Evolutionary conservation across 1,284 basidiomycete species (phyloP).

Genomic region (Rhodotorula sp.): DNA sequence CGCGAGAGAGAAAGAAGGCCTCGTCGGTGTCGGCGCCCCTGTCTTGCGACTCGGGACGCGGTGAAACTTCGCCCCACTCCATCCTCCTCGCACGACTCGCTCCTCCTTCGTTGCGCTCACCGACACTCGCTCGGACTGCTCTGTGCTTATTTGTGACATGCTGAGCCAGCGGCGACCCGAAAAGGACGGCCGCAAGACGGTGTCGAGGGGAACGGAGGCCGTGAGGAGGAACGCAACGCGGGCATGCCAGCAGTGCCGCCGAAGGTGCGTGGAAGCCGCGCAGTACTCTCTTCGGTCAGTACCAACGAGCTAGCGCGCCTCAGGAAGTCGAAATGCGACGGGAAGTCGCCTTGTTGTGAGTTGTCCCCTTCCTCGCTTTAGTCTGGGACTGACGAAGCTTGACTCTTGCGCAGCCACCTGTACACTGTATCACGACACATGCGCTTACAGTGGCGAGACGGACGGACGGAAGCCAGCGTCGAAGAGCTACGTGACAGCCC

Average conservation of each 20-base stretch:
- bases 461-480: slow-evolving; percentile 1
- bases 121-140: neutral
- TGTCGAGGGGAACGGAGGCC: neutral
- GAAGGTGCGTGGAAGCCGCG: neutral
- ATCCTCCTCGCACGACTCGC: neutral
- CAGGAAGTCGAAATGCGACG: slow-evolving; percentile 29
- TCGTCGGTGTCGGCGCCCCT: neutral
- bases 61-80: neutral
- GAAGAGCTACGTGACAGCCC: slow-evolving; percentile 9
- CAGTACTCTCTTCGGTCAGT: neutral
- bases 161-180: slow-evolving; percentile 8
- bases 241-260: slow-evolving; percentile 10
- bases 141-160: neutral
- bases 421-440: slow-evolving; percentile 15
- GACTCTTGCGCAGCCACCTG: slow-evolving; percentile 10
- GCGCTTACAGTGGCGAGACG: neutral
- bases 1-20: neutral
- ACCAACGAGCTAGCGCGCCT: neutral
- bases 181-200: neutral
- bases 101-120: neutral
- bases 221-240: neutral
- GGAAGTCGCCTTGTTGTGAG: slow-evolving; percentile 1
- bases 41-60: neutral
- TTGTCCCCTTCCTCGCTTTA: neutral
- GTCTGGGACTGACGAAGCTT: neutral